phyloP scores from a whole-genome alignment of 2,329 filamentous ascomycete species.

The Aspergillus latus region DNA sequence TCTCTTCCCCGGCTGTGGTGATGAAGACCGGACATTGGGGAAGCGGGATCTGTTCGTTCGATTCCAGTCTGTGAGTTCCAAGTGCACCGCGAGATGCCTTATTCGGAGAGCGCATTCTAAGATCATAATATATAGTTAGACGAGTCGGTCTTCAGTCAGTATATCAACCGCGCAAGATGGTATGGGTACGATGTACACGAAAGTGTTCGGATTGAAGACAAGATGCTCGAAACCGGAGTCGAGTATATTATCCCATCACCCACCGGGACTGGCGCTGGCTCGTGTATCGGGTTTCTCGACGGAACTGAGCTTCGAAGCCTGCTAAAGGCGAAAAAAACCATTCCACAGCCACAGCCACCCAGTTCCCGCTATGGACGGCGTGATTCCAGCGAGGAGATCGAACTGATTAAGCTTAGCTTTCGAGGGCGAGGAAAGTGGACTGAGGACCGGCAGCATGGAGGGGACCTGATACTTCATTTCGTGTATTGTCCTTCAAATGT shows the following conservation, averaged over 20 bases:
- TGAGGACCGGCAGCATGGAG: not conserved
- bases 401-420: conserved; percentile 3
- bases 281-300: not conserved
- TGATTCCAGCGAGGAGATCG: not conserved
- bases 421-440: not conserved
- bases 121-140: not conserved
- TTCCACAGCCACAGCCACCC: not conserved
- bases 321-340: not conserved
- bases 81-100: too few relatives aligned
- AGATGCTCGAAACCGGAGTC: not conserved
- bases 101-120: too few relatives aligned
- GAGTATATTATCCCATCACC: not conserved
- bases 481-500: not conserved
- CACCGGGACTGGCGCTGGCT: too few relatives aligned
- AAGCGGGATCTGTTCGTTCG: conserved; percentile 3
- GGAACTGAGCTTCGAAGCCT: not conserved
- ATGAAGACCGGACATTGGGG: not conserved
- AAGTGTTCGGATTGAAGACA: not conserved
- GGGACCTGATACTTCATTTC: conserved; percentile 3
- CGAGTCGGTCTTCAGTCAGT: not conserved
- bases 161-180: not conserved
- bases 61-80: conserved; percentile 3
- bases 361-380: not conserved
- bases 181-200: conserved; percentile 4
- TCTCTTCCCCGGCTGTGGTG: conserved; percentile 3